Evolutionary conservation across 257 asterid genomes (phyloP).

Genomic region (Rauvolfia tetraphylla): DNA sequence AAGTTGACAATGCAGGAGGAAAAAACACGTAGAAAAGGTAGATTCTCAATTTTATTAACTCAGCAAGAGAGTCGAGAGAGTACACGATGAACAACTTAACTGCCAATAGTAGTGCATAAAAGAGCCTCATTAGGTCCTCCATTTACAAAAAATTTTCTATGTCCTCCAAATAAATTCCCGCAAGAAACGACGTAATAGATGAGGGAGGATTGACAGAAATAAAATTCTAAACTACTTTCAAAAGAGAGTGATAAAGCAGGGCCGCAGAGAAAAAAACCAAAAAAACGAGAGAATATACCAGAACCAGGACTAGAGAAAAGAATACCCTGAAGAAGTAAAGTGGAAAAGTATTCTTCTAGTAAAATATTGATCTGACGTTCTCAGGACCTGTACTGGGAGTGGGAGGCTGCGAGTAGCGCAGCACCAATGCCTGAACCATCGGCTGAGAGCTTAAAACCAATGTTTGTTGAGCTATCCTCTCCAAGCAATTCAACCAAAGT

Average conservation of each 20-base stretch:
- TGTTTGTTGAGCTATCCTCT: conserved; percentile 31
- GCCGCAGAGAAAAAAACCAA: background rate
- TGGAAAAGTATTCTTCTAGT: background rate
- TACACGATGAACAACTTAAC: background rate
- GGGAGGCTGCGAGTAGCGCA: conserved; percentile 81
- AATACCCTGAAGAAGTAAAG: background rate
- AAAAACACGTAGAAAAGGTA: background rate
- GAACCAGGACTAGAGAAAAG: background rate
- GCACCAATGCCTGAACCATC: conserved; percentile 96
- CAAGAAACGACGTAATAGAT: background rate
- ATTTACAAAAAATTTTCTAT: background rate
- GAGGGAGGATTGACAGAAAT: conserved; percentile 4
- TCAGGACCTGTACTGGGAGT: conserved; percentile 42
- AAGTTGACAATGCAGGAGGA: background rate
- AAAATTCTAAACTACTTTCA: conserved; percentile 3
- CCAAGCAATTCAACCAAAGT: conserved; percentile 58
- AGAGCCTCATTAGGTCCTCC: conserved; percentile 4
- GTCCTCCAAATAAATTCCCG: background rate
- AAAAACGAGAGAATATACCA: background rate
- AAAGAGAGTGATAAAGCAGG: background rate
- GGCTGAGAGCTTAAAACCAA: conserved; percentile 56
- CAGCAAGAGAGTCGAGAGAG: background rate
- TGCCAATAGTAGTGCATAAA: conserved; percentile 3
- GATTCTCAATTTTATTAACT: conserved; percentile 8
- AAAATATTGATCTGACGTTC: conserved; percentile 8